phyloP scores from a whole-genome alignment of 371 early-diverging fungal genomes.

The Rhizomucor pusillus region DNA sequence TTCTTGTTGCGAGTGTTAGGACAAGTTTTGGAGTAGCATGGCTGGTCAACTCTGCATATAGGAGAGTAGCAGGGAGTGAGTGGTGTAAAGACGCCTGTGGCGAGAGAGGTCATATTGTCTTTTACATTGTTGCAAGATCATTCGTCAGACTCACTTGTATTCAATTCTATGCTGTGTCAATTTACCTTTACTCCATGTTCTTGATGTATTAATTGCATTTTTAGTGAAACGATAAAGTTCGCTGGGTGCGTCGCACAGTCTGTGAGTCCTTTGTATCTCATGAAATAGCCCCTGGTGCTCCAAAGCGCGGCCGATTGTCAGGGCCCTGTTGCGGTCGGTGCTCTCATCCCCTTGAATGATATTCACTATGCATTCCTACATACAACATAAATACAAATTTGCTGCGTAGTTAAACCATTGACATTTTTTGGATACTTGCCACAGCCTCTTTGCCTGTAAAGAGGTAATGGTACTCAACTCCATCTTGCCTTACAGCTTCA shows the following conservation, averaged over 20 bases:
- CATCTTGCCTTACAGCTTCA: conserved; percentile 63
- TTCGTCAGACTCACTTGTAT: too few species aligned
- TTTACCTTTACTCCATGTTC: neutral
- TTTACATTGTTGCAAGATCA: conserved; percentile 1
- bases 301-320: conserved; percentile 79
- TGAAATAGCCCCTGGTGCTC: conserved; percentile 82
- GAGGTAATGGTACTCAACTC: conserved; percentile 72
- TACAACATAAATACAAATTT: neutral
- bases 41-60: conserved; percentile 68
- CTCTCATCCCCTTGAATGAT: conserved; percentile 44
- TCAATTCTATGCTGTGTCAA: too few species aligned
- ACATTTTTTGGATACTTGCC: conserved; percentile 39
- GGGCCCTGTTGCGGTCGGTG: conserved; percentile 77
- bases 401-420: neutral
- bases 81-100: conserved; percentile 48
- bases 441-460: conserved; percentile 84
- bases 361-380: conserved; percentile 50
- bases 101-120: conserved; percentile 7
- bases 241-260: conserved; percentile 70
- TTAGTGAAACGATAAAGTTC: conserved; percentile 78
- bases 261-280: conserved; percentile 78
- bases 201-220: conserved; percentile 18
- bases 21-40: conserved; percentile 82
- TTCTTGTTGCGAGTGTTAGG: conserved; percentile 47
- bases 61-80: conserved; percentile 57